Evolutionary conservation across 441 rosid species (phyloP), one percentile per base, ranked within the genome.

Genomic region (Pelargonium cotyledonis): DNA sequence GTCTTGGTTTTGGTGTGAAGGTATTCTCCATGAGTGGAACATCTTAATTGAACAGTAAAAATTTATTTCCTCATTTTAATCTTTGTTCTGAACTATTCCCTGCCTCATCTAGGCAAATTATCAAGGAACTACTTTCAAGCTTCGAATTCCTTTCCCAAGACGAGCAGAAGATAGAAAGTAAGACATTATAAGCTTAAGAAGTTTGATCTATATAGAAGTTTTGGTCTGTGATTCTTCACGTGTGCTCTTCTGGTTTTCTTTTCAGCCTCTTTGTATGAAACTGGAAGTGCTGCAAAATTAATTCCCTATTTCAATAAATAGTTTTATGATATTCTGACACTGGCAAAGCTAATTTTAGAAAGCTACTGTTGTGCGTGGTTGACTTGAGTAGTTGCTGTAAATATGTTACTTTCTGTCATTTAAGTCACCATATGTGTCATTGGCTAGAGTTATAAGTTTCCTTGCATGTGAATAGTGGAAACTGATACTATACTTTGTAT

Each of bases 1-100:
- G 92, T 76, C 85, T 93, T 68, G 97, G 98, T 70, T 93, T 90
- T 85, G 79, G 83, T 65, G 97, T 89, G 64, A 90, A 90, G 97
- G 98, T 89, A 75, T 63, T 69, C 57, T 47, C 14, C n/a, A 47
- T 47, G n/a, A 1, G 55, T 0, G 55, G 14, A n/a, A 47, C 15
- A 4, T 47, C 16, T 1, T 47, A 47, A 47, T 47, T 29, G 55
- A 47, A 47, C 55, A 47, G 55, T 77, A 65, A 23, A 14, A 46
- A 47, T 47, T 47, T 12, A 47, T 47, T 12, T 47, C 55, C 14
- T 47, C 55, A 2, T 47, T 47, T 47, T 47, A 12, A 47, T 47
- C 55, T 47, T 7, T 47, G 1, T 18, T 47, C 57, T 38, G 65
- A 62, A 62, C 15, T 65, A 23, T 60, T 23, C 4, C 1, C 23